Evolutionary conservation across 148 eudicot genomes (phyloP).

Genomic region (Suaeda aralocaspica): DNA sequence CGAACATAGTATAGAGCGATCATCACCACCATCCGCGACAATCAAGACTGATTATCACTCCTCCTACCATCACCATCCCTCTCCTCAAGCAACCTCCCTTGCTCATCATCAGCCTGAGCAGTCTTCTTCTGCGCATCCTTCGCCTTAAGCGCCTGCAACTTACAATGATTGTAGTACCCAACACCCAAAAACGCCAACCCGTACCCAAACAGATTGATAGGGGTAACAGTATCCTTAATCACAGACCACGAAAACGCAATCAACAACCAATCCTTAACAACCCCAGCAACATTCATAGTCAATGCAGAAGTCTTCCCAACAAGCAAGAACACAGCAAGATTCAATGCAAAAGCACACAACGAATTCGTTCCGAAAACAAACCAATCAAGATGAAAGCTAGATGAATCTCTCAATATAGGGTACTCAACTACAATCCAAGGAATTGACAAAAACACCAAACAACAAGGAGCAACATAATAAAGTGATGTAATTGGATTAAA

Average conservation of each 20-base stretch:
- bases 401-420: constrained; percentile 44
- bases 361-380: constrained; percentile 65
- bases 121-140: constrained; percentile 56
- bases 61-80: constrained; percentile 41
- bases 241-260: constrained; percentile 77
- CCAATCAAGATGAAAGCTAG: constrained; percentile 54
- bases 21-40: too few species aligned
- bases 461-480: constrained; percentile 68
- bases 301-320: constrained; percentile 70
- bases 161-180: constrained; percentile 54
- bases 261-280: constrained; percentile 76
- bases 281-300: constrained; percentile 85
- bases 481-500: constrained; percentile 62
- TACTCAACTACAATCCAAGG: constrained; percentile 68
- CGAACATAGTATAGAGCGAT: neutral
- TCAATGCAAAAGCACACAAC: constrained; percentile 62
- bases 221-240: constrained; percentile 68
- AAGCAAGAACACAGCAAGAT: constrained; percentile 66
- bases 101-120: constrained; percentile 45
- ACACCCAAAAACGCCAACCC: constrained; percentile 64
- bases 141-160: constrained; percentile 61
- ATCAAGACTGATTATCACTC: constrained; percentile 38
- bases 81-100: constrained; percentile 45
- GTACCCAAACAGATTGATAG: constrained; percentile 58
- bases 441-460: constrained; percentile 49